Base-by-base conservation (phyloP, 495 filamentous ascomycete species). In the Xylaria palmicola region DNA sequence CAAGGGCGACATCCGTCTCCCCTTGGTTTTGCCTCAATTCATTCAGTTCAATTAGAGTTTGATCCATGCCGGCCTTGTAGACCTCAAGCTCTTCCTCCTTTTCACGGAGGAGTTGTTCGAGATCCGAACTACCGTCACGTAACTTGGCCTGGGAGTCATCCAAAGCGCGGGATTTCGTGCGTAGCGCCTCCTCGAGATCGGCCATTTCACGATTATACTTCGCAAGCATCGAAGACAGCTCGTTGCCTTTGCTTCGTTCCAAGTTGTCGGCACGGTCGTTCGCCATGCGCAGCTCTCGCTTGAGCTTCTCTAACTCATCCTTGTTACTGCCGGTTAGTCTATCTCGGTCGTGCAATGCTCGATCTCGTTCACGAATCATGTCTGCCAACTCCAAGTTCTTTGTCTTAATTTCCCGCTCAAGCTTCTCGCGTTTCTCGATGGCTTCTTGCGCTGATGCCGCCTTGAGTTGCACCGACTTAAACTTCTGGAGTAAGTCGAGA, bases 51-150 rank as follows among this genome's bases (percentile, higher is more conserved):
- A 96, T 81, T 56, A 98, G 74, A 40, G 93, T 90, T 77, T 97
- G 89, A 65, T 98, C 95, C 92, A 97, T 93, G 65, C 91, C 93
- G 59, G 91, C 90, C 75, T 97, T 95, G 77, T 92, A 95, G 19
- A 96, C 90, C 74, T 97, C 94, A 20, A 98, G 86, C 73, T 98
- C 95, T 68, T 97, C 92, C 74, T 98, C 95, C 75, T 96, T 97
- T 64, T 96, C 92, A 12, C 86, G 88, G 29, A 98, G 82, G 19
- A 88, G 79, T 44, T 88, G 78, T 65, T 97, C 91, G 13, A 95
- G 86, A 67, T 97, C 93, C 2, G 88, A 91, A 67, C 88, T 87
- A 47, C 88, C 88, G 50, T 97, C 91, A 12, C 85, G 84, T 58
- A 89, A 80, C 68, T 90, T 90, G 65, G 83, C 79, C 45, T 89